Evolutionary conservation across 306 rosid genomes (phyloP).

Genomic region (Sicyos baderoa): DNA sequence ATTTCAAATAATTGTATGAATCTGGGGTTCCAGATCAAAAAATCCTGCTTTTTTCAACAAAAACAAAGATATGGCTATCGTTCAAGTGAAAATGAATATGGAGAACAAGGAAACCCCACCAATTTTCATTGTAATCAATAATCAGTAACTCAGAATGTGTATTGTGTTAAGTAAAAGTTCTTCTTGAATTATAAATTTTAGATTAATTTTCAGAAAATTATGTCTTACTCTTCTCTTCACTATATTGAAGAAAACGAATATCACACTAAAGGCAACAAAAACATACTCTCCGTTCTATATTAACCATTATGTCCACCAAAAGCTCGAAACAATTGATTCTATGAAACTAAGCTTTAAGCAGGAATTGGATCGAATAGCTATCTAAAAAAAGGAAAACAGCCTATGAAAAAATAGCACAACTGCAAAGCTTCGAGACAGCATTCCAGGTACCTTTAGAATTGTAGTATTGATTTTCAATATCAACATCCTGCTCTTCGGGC

Average conservation of each 20-base stretch:
- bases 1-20: not conserved
- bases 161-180: not conserved
- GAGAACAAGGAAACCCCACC: not conserved
- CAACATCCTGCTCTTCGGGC: conserved; percentile 97
- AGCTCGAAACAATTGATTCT: not conserved
- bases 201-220: not conserved
- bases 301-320: not conserved
- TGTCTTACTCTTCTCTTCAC: not conserved
- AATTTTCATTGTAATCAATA: not conserved
- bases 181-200: not conserved
- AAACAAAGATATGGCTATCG: not conserved
- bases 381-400: not conserved
- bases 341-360: not conserved
- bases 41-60: not conserved
- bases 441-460: conserved; percentile 62
- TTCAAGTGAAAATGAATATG: not conserved
- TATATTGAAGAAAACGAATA: not conserved
- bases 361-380: not conserved
- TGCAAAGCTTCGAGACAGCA: not conserved
- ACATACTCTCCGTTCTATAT: not conserved
- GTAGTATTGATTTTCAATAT: conserved; percentile 96
- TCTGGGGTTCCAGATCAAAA: not conserved
- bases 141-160: not conserved
- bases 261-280: not conserved
- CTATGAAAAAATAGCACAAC: not conserved